These are phyloP conservation scores for Globisporangium heterothallicum DNA, from an alignment of 352 stramenopile species.

Conservation along the genomic window DNA sequence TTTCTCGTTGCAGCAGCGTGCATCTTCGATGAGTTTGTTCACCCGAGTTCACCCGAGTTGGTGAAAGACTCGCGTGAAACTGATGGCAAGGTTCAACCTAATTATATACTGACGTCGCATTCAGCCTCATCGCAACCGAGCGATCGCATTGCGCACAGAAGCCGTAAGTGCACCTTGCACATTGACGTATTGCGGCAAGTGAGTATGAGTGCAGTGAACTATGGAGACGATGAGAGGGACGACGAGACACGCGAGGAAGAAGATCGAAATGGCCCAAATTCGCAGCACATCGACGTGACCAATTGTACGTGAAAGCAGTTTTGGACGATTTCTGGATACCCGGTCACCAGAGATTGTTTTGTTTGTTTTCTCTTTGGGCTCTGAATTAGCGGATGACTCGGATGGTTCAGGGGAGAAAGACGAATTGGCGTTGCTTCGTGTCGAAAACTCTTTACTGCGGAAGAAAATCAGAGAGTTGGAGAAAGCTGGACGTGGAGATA, in stretches of 20 bases:
- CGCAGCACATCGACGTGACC: conserved; percentile 25
- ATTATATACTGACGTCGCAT: not conserved
- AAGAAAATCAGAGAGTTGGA: conserved; percentile 71
- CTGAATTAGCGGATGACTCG: conserved; percentile 4
- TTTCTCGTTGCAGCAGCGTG: not conserved
- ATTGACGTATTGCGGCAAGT: not conserved
- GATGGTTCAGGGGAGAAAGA: conserved; percentile 21
- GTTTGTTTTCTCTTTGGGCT: too few relatives aligned
- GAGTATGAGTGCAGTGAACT: not conserved
- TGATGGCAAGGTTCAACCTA: not conserved
- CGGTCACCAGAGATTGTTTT: too few relatives aligned
- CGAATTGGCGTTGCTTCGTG: conserved; percentile 42
- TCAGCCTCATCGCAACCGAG: too few relatives aligned
- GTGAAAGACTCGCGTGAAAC: not conserved
- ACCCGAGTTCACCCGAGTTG: too few relatives aligned
- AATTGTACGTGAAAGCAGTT: conserved; percentile 16
- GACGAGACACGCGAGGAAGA: conserved; percentile 9
- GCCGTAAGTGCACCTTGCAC: too few relatives aligned
- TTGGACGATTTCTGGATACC: too few relatives aligned
- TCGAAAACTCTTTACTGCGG: conserved; percentile 61
- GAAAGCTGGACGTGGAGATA: conserved; percentile 37
- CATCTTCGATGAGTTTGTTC: not conserved
- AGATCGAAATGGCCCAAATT: conserved; percentile 19
- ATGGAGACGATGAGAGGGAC: conserved; percentile 6
- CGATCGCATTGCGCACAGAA: too few relatives aligned